phyloP scores from a whole-genome alignment of 441 rosid species.

The Gossypium lobatum region DNA sequence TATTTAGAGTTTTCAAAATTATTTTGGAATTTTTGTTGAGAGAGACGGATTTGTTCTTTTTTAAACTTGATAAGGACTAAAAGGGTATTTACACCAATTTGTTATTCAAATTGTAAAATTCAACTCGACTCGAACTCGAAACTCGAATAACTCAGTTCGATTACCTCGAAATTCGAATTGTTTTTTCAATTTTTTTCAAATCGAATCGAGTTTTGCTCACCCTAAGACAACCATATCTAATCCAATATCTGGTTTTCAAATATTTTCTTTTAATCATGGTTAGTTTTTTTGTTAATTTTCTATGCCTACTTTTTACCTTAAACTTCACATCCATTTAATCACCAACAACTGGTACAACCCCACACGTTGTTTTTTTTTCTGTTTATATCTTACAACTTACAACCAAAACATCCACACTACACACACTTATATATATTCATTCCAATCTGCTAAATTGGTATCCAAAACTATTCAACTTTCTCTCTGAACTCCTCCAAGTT shows the following conservation, averaged over 20 bases:
- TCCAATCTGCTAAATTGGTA: constrained; percentile 13
- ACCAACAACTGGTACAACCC: constrained; percentile 28
- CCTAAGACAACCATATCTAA: not conserved
- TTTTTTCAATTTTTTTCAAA: too few relatives aligned
- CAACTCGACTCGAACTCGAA: too few relatives aligned
- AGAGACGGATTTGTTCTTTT: too few relatives aligned
- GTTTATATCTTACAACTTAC: not conserved
- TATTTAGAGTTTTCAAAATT: too few relatives aligned
- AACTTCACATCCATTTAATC: not conserved
- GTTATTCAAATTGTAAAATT: too few relatives aligned
- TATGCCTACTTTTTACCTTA: not conserved
- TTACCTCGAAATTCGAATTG: too few relatives aligned
- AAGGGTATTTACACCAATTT: too few relatives aligned
- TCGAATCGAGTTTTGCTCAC: too few relatives aligned
- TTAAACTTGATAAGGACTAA: too few relatives aligned
- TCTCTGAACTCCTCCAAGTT: constrained; percentile 36
- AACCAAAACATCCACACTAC: not conserved
- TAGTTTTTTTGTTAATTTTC: not conserved
- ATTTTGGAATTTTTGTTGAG: too few relatives aligned
- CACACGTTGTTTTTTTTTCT: not conserved
- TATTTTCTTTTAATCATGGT: not conserved
- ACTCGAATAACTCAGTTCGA: too few relatives aligned
- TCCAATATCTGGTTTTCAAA: not conserved
- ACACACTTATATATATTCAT: constrained; percentile 3
- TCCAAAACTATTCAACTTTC: constrained; percentile 13